phyloP scores from a whole-genome alignment of 129 eudicot species.

The Arctium minus region DNA sequence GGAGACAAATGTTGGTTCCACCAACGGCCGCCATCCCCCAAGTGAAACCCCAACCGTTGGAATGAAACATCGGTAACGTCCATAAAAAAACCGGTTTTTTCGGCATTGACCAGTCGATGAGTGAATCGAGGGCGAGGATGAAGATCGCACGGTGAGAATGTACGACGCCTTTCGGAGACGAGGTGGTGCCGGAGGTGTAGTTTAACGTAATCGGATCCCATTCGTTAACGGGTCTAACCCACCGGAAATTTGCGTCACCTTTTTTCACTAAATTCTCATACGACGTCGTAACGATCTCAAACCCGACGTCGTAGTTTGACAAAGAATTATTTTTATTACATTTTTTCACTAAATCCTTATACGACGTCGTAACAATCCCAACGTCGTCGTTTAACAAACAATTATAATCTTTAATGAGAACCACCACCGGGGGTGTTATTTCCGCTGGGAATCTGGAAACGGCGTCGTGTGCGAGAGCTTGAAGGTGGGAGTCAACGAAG shows the following conservation, averaged over 20 bases:
- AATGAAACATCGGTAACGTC: constrained; percentile 74
- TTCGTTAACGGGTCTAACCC: constrained; percentile 46
- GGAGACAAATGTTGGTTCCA: constrained; percentile 60
- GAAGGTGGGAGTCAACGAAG: constrained; percentile 27
- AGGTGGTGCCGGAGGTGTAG: constrained; percentile 78
- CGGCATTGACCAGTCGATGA: constrained; percentile 44
- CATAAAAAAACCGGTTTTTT: constrained; percentile 44
- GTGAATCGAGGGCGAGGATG: constrained; percentile 28
- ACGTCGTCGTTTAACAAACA: too few species aligned
- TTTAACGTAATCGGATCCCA: constrained; percentile 59
- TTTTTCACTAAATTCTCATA: constrained; percentile 43
- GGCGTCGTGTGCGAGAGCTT: constrained; percentile 11
- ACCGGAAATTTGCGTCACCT: constrained; percentile 41
- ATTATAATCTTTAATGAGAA: constrained; percentile 6
- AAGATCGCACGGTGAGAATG: constrained; percentile 45
- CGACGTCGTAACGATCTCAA: neutral
- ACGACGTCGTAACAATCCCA: too few species aligned
- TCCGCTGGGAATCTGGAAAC: constrained; percentile 22
- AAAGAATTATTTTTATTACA: neutral
- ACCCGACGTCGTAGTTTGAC: neutral
- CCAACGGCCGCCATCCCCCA: constrained; percentile 79
- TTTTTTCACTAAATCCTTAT: too few species aligned
- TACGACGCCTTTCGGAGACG: constrained; percentile 62
- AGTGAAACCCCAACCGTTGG: constrained; percentile 67
- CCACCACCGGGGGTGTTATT: constrained; percentile 17